A percentile compares a stretch with the other conserved stretches of the same genome.
These are phyloP conservation scores for Umbelopsis sp. DNA, from an alignment of 192 early-diverging fungal species.

Conservation along the genomic window DNA sequence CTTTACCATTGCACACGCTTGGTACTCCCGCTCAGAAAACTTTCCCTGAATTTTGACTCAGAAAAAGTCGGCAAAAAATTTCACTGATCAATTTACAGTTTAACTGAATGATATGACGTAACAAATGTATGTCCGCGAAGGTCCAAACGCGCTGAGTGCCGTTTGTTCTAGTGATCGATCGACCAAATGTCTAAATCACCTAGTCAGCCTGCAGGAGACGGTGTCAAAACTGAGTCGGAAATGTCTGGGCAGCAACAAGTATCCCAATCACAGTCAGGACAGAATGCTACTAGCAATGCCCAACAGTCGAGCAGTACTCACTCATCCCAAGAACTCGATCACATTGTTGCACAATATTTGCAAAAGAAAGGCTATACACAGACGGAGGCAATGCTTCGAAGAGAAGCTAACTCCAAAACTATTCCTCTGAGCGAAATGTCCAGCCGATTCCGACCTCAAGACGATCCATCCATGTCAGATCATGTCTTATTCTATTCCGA, in stretches of 20 bases:
- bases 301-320: constrained; percentile 21
- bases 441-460: constrained; percentile 20
- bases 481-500: constrained; percentile 70
- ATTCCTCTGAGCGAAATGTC: constrained; percentile 12
- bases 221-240: constrained; percentile 13
- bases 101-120: background rate
- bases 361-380: constrained; percentile 69
- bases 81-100: no score
- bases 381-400: constrained; percentile 63
- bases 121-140: no score
- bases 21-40: no score
- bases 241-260: constrained; percentile 4
- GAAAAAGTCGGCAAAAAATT: no score
- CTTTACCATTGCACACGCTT: no score
- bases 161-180: constrained; percentile 2
- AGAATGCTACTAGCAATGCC: background rate
- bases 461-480: constrained; percentile 62
- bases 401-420: constrained; percentile 53
- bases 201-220: constrained; percentile 13
- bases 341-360: constrained; percentile 67
- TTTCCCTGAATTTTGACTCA: no score
- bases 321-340: constrained; percentile 51
- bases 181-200: constrained; percentile 12
- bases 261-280: background rate
- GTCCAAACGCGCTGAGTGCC: background rate